Conservation (phyloP, 176 grass and related monocot genomes). For the Zizania latifolia region DNA sequence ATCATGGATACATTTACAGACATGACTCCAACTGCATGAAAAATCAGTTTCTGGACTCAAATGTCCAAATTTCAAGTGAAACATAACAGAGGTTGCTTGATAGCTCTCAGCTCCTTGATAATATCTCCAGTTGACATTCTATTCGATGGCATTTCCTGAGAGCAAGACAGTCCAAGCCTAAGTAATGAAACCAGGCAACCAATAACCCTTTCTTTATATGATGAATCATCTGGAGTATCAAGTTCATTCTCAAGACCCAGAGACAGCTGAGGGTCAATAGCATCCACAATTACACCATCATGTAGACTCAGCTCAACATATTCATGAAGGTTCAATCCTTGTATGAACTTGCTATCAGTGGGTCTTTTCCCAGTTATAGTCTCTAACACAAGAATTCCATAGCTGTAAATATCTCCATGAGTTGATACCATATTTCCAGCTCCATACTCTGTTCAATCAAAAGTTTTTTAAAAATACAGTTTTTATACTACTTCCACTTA, state of each 20-base stretch:
- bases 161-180: neutral
- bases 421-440: slow-evolving; percentile 22
- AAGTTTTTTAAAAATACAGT: no score
- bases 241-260: neutral
- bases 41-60: neutral
- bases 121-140: neutral
- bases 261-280: neutral
- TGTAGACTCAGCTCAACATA: slow-evolving; percentile 11
- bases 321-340: slow-evolving; percentile 20
- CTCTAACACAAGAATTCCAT: slow-evolving; percentile 45
- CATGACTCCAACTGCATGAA: neutral
- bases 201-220: neutral
- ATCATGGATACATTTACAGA: neutral
- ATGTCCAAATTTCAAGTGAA: neutral
- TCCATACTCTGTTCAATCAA: slow-evolving; percentile 18
- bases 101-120: neutral
- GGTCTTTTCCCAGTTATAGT: slow-evolving; percentile 31
- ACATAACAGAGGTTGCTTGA: neutral
- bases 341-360: neutral
- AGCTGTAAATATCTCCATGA: slow-evolving; percentile 44
- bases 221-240: neutral
- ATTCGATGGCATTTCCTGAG: neutral
- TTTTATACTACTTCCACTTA: no score
- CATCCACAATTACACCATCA: neutral
- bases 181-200: neutral